Evolutionary conservation across 2,329 filamentous ascomycete genomes (phyloP).

Genomic region (Talaromyces atroroseus): DNA sequence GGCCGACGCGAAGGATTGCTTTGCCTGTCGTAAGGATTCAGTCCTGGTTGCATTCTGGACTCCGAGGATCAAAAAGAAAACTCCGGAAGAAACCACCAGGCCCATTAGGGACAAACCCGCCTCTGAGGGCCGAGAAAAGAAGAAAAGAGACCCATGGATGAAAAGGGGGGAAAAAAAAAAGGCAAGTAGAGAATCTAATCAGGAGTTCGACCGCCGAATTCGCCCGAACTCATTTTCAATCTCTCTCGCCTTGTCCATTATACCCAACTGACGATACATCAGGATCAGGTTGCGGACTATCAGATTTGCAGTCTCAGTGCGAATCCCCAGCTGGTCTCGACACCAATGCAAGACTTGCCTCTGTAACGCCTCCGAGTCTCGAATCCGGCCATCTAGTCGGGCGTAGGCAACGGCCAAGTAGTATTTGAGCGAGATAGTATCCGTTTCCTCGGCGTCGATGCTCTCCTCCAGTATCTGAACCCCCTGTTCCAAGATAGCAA

Average conservation of each 20-base stretch:
- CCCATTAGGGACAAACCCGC: too few species aligned
- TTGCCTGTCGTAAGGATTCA: too few species aligned
- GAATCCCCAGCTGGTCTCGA: slow-evolving; percentile 6
- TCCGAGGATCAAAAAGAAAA: too few species aligned
- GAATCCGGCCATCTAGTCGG: slow-evolving; percentile 11
- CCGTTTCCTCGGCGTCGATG: slow-evolving; percentile 12
- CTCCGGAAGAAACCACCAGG: too few species aligned
- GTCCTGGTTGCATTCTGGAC: too few species aligned
- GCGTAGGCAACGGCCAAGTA: slow-evolving; percentile 15
- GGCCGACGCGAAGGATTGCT: too few species aligned
- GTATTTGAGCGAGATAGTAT: slow-evolving; percentile 15
- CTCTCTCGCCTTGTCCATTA: slow-evolving; percentile 14
- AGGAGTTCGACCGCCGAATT: slow-evolving; percentile 3
- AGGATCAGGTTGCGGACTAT: slow-evolving; percentile 14
- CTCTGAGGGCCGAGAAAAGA: too few species aligned
- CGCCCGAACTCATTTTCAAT: slow-evolving; percentile 13
- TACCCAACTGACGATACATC: slow-evolving; percentile 15
- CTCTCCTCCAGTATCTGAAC: slow-evolving; percentile 12
- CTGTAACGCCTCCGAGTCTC: slow-evolving; percentile 11
- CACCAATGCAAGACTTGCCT: slow-evolving; percentile 13
- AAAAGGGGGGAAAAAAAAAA: too few species aligned
- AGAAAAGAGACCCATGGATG: too few species aligned
- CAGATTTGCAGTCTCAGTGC: slow-evolving; percentile 10
- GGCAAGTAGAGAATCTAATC: slow-evolving; percentile 1
- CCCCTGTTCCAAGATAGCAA: slow-evolving; percentile 11